Evolutionary conservation across 1,139 yeast species (phyloP).

Genomic region (Taiozyma onychis): DNA sequence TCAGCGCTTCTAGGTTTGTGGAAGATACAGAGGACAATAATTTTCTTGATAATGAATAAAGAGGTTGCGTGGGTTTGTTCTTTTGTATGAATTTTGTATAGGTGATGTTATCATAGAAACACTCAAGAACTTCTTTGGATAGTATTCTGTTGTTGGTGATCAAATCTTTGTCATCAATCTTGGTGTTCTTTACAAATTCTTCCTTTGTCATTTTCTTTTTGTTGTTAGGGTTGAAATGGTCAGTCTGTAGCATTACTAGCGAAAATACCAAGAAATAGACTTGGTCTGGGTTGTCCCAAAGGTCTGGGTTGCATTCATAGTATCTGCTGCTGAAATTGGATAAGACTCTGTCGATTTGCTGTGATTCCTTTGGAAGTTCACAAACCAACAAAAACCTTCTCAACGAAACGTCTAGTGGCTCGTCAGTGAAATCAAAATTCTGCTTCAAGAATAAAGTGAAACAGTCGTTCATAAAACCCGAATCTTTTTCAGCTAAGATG

Average conservation of each 20-base stretch:
- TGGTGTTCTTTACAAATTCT: slow-evolving; percentile 50
- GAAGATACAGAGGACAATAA: slow-evolving; percentile 22
- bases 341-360: slow-evolving; percentile 62
- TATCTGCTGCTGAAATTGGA: slow-evolving; percentile 48
- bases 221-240: slow-evolving; percentile 57
- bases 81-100: slow-evolving; percentile 40
- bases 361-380: slow-evolving; percentile 61
- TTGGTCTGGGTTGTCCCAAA: slow-evolving; percentile 38
- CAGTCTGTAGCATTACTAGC: slow-evolving; percentile 63
- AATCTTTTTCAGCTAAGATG: slow-evolving; percentile 32
- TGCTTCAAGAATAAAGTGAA: slow-evolving; percentile 33
- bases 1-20: slow-evolving; percentile 15
- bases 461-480: slow-evolving; percentile 31
- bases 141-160: slow-evolving; percentile 19
- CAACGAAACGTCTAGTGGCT: slow-evolving; percentile 58
- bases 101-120: slow-evolving; percentile 60
- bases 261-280: slow-evolving; percentile 56
- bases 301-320: slow-evolving; percentile 22
- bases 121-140: slow-evolving; percentile 38
- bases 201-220: slow-evolving; percentile 55
- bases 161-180: slow-evolving; percentile 24
- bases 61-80: slow-evolving; percentile 8
- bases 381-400: slow-evolving; percentile 50
- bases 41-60: slow-evolving; percentile 21
- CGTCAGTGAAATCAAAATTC: slow-evolving; percentile 41